Evolutionary conservation across 108 stramenopile species (phyloP), one percentile per base, ranked within the genome.

Genomic region (Conticribra weissflogii): DNA sequence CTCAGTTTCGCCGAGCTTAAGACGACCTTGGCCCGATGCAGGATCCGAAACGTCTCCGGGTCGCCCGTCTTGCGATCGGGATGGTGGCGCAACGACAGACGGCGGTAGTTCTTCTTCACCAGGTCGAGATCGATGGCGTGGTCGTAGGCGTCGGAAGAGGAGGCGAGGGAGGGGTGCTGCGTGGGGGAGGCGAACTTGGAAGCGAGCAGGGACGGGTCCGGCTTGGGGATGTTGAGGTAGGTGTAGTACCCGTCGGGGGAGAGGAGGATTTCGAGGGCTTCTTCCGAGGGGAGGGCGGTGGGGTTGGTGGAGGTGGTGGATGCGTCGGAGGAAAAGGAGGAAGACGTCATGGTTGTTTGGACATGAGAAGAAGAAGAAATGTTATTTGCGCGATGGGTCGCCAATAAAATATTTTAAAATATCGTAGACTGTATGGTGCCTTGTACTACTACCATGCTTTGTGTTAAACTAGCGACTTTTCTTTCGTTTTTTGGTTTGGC

Each of bases 191-290:
- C 29, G 52, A 30, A 66, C 36, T 44, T 60, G 1, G 52, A 66
- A 54, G 24, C 33, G 52, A 34, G 27, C 12, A 21, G 24, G 0
- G 63, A 53, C 8, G 63, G 48, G 3, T 59, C 61, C 3, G 83
- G 67, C 54, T 86, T 88, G 19, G 72, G 64, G 31, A 94, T 86
- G 23, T 64, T 63, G 2, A 94, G 79, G 66, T 91, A 91, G n/a
- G 63, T 72, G 74, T 94, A 94, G 63, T 94, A 94, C 9, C 93
- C 93, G 74, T 94, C 93, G 30, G 93, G 93, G 27, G 82, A 63
- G 5, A 94, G 62, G 46, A 94, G 73, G 58, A 77, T 34, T 58
- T 85, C 74, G 57, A 93, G 73, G 27, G 92, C 92, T 28, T 86
- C 88, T 44, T 57, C 45, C 53, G 74, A 57, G 3, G 74, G 66